A percentile compares a stretch with the other conserved stretches of the same genome.
phyloP scores from a whole-genome alignment of 106 monocot genomes.

The Apostasia ramifera region DNA sequence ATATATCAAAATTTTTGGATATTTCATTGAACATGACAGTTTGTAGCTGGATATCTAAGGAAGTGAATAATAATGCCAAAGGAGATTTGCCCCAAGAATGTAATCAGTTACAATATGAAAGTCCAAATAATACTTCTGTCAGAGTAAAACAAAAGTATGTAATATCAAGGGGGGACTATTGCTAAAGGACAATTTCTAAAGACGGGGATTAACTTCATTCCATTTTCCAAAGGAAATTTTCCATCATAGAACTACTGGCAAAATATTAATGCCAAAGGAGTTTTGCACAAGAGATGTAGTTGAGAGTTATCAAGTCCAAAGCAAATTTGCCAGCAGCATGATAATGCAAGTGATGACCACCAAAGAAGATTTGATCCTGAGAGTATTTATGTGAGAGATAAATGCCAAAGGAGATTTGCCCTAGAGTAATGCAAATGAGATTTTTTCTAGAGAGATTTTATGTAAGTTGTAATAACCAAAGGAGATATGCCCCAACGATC shows the following conservation, averaged over 20 bases:
- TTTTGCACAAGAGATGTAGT: slow-evolving; percentile 8
- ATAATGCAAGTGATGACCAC: slow-evolving; percentile 23
- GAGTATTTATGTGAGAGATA: slow-evolving; percentile 11
- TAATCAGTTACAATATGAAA: too few species aligned
- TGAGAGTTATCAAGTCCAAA: slow-evolving; percentile 13
- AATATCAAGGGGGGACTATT: background rate
- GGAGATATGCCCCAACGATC: too few species aligned
- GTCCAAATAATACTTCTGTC: too few species aligned
- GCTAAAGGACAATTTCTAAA: slow-evolving; percentile 25
- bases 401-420: slow-evolving; percentile 39
- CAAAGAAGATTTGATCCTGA: slow-evolving; percentile 69
- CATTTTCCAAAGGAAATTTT: slow-evolving; percentile 1
- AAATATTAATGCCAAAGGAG: slow-evolving; percentile 31
- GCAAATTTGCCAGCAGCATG: slow-evolving; percentile 19
- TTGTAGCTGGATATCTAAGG: background rate
- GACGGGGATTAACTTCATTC: background rate
- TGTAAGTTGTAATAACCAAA: too few species aligned
- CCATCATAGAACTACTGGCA: background rate
- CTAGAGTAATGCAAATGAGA: background rate
- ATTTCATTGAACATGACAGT: too few species aligned
- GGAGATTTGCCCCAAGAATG: too few species aligned
- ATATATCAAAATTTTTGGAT: background rate
- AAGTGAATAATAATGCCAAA: background rate
- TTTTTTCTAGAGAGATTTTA: too few species aligned
- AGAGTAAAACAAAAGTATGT: too few species aligned